Evolutionary conservation across 768 basidiomycete species (phyloP).

Genomic region (Psilocybe cubensis): DNA sequence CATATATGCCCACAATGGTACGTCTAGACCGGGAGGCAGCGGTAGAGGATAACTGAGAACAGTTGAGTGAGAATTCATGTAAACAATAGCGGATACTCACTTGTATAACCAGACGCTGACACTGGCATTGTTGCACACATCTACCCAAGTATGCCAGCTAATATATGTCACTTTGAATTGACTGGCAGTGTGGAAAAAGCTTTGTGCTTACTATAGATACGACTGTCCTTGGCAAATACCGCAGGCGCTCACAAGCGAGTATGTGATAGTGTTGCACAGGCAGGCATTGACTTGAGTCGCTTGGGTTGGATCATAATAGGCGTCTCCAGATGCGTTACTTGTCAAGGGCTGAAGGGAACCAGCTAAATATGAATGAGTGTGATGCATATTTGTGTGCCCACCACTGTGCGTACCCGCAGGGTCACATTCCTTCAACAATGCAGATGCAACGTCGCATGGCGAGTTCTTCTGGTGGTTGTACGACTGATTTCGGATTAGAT

Average conservation of each 20-base stretch:
- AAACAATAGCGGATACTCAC: background rate
- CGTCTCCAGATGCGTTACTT: background rate
- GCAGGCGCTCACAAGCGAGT: conserved; percentile 60
- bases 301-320: background rate
- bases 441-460: background rate
- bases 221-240: conserved; percentile 54
- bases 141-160: background rate
- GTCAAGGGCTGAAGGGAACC: background rate
- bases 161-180: background rate
- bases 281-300: background rate
- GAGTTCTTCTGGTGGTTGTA: background rate
- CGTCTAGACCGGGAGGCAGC: background rate
- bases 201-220: conserved; percentile 26
- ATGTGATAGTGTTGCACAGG: conserved; percentile 56
- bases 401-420: background rate
- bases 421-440: background rate
- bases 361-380: background rate
- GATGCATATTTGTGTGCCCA: background rate
- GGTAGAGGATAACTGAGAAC: background rate
- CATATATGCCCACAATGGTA: background rate
- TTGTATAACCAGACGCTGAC: background rate
- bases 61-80: too few relatives aligned
- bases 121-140: background rate
- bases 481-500: background rate
- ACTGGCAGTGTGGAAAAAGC: background rate